Percentiles rank a stretch among this genome's conserved stretches.
These are phyloP conservation scores for Teunomyces cretensis DNA, from an alignment of 805 yeast genomes.

Conservation along the genomic window DNA sequence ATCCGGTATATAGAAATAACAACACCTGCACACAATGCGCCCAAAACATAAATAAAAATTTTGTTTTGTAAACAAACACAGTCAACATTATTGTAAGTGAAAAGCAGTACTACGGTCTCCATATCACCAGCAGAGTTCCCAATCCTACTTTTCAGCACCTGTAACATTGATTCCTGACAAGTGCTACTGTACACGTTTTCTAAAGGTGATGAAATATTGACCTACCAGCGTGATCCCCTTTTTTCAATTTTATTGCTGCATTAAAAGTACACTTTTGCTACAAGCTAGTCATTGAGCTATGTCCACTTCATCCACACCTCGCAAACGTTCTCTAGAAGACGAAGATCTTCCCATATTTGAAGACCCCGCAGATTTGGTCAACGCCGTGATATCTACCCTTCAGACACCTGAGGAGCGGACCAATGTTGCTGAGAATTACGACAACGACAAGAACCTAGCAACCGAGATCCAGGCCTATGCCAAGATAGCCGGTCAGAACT, in stretches of 20 bases:
- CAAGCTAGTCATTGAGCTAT: constrained; percentile 9
- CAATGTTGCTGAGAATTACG: constrained; percentile 66
- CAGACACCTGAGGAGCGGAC: constrained; percentile 72
- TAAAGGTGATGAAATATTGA: neutral
- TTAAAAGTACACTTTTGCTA: neutral
- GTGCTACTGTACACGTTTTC: neutral
- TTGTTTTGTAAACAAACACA: constrained; percentile 22
- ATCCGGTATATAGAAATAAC: neutral
- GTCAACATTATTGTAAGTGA: constrained; percentile 1
- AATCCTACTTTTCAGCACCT: neutral
- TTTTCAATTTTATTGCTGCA: neutral
- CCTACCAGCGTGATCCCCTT: neutral
- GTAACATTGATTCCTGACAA: neutral
- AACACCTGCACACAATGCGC: neutral
- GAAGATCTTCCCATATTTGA: constrained; percentile 42
- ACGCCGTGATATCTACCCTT: constrained; percentile 71
- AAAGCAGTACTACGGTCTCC: neutral
- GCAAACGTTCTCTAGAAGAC: constrained; percentile 24
- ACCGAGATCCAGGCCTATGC: constrained; percentile 97
- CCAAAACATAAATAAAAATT: constrained; percentile 9
- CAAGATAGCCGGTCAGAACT: constrained; percentile 84
- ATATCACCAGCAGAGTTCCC: neutral
- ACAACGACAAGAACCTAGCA: constrained; percentile 68
- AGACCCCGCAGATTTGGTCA: constrained; percentile 64
- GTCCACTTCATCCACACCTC: constrained; percentile 31